Evolutionary conservation across 352 stramenopile genomes (phyloP), one percentile per base, ranked within the genome.

Genomic region (Phytophthora cactorum): DNA sequence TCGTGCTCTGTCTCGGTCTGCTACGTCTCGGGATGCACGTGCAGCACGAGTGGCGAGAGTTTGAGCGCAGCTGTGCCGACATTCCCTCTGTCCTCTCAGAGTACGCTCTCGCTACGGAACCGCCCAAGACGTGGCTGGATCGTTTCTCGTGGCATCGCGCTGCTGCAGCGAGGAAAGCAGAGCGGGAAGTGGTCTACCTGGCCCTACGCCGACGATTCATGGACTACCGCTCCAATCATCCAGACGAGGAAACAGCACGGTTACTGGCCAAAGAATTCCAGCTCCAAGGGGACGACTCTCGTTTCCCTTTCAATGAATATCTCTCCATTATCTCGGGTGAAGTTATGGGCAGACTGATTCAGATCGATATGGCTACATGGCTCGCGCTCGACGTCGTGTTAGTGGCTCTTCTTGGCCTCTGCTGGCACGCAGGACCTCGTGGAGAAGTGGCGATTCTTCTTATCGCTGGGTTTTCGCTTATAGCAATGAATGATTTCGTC

Each of bases 291-390:
- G 59, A 66, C 4, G 68, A 88, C 49, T 54, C 78, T 6, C 72
- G 69, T 29, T 93, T 91, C 68, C 81, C 84, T 1, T 93, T 93
- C 67, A 86, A 93, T 63, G 82, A 91, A 58, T 93, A 93, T 54
- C 74, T 93, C 6, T 81, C 79, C 7, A 86, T 91, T 62, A 89
- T 93, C 54, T 91, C 82, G 3, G 85, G 85, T 15, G 82, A 91
- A 62, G 80, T 90, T 47, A 90, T 93, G 85, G 81, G 66, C 2
- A 60, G 80, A 27, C 70, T 93, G 3, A 90, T 93, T 41, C 79
- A 89, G 66, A 89, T 93, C 60, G 85, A 93, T 53, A 63, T 83
- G 64, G 58, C 78, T 25, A 93, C 85, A 44, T 93, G 85, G 85
- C 17, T 91, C 34, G 79, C 77, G 12, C 71, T 90, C n/a, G 81